These are phyloP conservation scores for Globisporangium lucens DNA, from an alignment of 352 stramenopile genomes.

Conservation along the genomic window DNA sequence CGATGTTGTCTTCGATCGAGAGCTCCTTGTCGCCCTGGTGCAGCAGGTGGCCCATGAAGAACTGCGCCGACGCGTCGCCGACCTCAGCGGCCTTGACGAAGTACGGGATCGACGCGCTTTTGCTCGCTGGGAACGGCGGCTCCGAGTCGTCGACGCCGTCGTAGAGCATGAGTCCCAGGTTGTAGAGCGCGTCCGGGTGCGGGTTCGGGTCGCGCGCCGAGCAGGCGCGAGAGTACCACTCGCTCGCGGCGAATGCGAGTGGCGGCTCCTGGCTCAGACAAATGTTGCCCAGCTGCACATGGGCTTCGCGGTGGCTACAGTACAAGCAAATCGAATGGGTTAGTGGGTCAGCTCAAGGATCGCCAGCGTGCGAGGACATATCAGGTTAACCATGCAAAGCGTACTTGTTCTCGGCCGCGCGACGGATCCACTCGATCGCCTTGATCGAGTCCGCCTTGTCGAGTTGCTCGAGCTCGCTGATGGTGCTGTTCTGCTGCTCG, in stretches of 20 bases:
- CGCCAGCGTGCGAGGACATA: not conserved
- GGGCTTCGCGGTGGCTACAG: slow-evolving; percentile 60
- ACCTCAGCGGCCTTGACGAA: slow-evolving; percentile 75
- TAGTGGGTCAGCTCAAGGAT: not conserved
- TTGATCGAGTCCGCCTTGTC: slow-evolving; percentile 55
- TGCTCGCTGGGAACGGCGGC: slow-evolving; percentile 58
- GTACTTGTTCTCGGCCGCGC: slow-evolving; percentile 62
- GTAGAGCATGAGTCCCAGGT: slow-evolving; percentile 77
- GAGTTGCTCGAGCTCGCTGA: slow-evolving; percentile 18
- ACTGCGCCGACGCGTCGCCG: slow-evolving; percentile 76
- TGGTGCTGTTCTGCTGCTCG: slow-evolving; percentile 23
- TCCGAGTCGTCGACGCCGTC: slow-evolving; percentile 71
- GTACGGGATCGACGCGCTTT: slow-evolving; percentile 61
- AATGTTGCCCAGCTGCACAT: slow-evolving; percentile 79
- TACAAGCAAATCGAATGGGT: not conserved
- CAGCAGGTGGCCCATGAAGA: slow-evolving; percentile 84
- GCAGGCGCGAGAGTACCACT: slow-evolving; percentile 72
- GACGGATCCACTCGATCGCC: slow-evolving; percentile 77
- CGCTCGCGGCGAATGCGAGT: slow-evolving; percentile 58
- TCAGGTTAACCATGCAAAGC: not conserved
- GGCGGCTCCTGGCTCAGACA: slow-evolving; percentile 77
- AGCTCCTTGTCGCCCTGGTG: slow-evolving; percentile 73
- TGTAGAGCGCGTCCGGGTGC: slow-evolving; percentile 81
- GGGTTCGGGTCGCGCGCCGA: slow-evolving; percentile 42
- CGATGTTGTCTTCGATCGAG: slow-evolving; percentile 56